Base-by-base conservation (phyloP, 768 basidiomycete species). In the Cystofilobasidium capitatum region DNA sequence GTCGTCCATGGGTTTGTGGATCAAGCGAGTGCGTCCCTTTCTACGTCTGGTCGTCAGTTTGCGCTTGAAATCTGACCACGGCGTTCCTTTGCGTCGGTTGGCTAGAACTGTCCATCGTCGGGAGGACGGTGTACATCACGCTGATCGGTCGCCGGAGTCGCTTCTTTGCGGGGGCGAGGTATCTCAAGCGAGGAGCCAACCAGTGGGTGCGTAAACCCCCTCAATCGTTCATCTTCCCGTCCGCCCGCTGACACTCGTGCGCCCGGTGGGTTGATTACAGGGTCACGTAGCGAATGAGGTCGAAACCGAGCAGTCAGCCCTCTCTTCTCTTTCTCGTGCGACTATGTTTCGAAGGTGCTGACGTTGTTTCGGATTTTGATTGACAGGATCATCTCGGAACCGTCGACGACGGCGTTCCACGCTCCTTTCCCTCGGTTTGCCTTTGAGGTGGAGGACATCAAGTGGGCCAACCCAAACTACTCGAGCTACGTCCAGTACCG, bases 211-310 rank as follows among this genome's bases (percentile, higher is more conserved):
- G 77, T 66, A 29, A 17, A 17, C 51, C 2, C 20, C 31, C 1
- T 1, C 24, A 26, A 33, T 12, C 16, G 7, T 29, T 22, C 14
- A 1, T 36, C 24, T n/a, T 33, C 36, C 14, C 29, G 47, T 39
- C 20, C 29, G 12, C 5, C 12, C 16, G 14, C 29, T n/a, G 24
- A 22, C 36, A 5, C 37, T 57, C 71, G 72, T 42, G 71, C 10
- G 9, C 7, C 24, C 26, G 22, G 36, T 33, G 10, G n/a, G 31
- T 29, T 40, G 8, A 14, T n/a, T 24, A 14, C 70, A 96, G 91
- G 96, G 96, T 3, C 91, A 93, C 74, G 94, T 98, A 13, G 94
- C 94, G 3, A 99, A 99, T 74, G 96, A 98, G 76, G 96, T 99
- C 1, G 96, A 99, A 78, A 96, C 92, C 0, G 96, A 99, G 75